Percentiles rank a stretch among this genome's conserved stretches.
Conservation (phyloP, 495 filamentous ascomycete genomes). For the Aspergillus bertholletiae region DNA sequence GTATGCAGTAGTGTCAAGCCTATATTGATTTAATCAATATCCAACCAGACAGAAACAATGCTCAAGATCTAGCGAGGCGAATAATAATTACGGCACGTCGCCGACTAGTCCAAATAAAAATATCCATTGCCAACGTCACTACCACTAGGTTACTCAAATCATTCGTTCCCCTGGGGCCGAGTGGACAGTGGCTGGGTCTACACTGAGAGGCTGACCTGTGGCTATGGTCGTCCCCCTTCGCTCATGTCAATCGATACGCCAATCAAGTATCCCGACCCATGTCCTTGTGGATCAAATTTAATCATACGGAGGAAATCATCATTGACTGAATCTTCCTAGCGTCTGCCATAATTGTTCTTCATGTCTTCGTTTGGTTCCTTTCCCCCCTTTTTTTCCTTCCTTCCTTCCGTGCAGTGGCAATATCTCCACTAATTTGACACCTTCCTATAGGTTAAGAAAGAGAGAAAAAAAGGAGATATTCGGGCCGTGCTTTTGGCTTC, state of each 20-base stretch:
- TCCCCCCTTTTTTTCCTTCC: constrained; percentile 8
- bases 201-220: neutral
- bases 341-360: constrained; percentile 10
- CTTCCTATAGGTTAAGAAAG: neutral
- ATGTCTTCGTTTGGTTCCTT: constrained; percentile 5
- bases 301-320: constrained; percentile 11
- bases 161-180: neutral
- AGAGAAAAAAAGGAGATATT: constrained; percentile 2
- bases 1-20: neutral
- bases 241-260: neutral
- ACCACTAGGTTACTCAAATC: neutral
- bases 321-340: constrained; percentile 5
- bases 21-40: neutral
- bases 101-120: neutral
- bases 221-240: too few relatives aligned
- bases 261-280: neutral
- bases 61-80: neutral
- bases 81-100: too few relatives aligned
- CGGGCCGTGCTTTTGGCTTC: neutral
- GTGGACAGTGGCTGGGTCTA: neutral
- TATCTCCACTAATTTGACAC: neutral
- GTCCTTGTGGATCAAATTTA: neutral
- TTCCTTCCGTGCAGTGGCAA: constrained; percentile 9
- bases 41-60: neutral
- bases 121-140: neutral